Evolutionary conservation across 495 filamentous ascomycete genomes (phyloP).

Genomic region (Penicillium bovifimosum): DNA sequence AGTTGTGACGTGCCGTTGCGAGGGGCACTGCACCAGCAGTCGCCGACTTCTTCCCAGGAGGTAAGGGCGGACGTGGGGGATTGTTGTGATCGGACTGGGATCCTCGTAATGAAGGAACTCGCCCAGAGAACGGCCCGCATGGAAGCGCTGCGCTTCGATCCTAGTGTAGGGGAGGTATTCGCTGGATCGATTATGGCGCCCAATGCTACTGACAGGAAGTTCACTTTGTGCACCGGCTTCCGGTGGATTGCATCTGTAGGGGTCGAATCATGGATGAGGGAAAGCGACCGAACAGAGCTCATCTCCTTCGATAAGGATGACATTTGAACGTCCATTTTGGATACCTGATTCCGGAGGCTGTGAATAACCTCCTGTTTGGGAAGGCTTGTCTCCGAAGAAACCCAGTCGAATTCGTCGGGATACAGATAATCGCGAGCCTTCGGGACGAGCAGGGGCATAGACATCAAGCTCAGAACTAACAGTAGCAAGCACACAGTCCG

Average conservation of each 20-base stretch:
- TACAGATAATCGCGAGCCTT: slow-evolving; percentile 11
- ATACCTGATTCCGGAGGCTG: slow-evolving; percentile 28
- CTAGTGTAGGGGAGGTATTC: slow-evolving; percentile 29
- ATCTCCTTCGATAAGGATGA: slow-evolving; percentile 36
- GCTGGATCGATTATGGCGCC: slow-evolving; percentile 37
- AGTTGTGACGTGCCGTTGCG: slow-evolving; percentile 39
- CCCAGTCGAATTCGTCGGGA: slow-evolving; percentile 1
- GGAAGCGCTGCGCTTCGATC: slow-evolving; percentile 1
- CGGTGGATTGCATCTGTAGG: slow-evolving; percentile 15
- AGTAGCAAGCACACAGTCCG: slow-evolving; percentile 5
- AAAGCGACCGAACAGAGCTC: slow-evolving; percentile 16
- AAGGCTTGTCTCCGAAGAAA: slow-evolving; percentile 19
- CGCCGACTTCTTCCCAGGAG: slow-evolving; percentile 42
- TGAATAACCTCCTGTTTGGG: slow-evolving; percentile 23
- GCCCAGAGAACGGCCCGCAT: slow-evolving; percentile 5
- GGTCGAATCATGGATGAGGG: slow-evolving; percentile 5
- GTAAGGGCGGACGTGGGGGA: slow-evolving; percentile 29
- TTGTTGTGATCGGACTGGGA: slow-evolving; percentile 3
- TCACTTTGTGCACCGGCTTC: slow-evolving; percentile 23
- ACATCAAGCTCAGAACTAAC: slow-evolving; percentile 11
- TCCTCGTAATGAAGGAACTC: background rate
- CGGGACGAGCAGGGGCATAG: slow-evolving; percentile 1
- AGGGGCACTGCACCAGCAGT: slow-evolving; percentile 43
- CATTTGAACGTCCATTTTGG: slow-evolving; percentile 28
- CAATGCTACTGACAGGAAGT: slow-evolving; percentile 31